Evolutionary conservation across 176 grass and related monocot species (phyloP), one percentile per base, ranked within the genome.

Genomic region (Bonia amplexicaulis): DNA sequence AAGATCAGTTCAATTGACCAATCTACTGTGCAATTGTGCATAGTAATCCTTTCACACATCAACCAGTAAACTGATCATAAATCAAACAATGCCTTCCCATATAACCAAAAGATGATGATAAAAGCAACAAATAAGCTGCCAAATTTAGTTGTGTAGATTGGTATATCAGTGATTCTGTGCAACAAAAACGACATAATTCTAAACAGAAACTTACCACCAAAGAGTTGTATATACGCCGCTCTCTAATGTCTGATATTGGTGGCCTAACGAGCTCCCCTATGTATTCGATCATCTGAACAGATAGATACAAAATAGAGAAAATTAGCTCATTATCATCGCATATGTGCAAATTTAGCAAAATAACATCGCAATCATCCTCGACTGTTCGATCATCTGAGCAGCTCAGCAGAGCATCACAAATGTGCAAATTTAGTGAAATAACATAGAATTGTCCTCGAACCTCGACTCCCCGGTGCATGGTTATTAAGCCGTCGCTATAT

Each of bases 221-320:
- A 15, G 91, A 96, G 73, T 99, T 96, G 86, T 99, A 99, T 82
- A 89, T 94, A 22, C 82, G 74, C 31, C 84, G 85, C 80, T 99
- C 96, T 80, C 96, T 92, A 80, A 92, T 92, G 84, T 99, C 96
- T 55, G 96, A 94, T 85, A 99, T 91, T 17, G 90, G 82, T 81
- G 96, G 96, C 87, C 96, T 89, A 86, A 99, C 96, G 2, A 99
- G 87, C 89, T 99, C 96, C 31, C 96, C 96, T 71, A 94, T 94
- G 72, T 99, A 99, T 82, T 99, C 96, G 47, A 99, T 92, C 81
- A 99, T 91, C 96, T 99, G 78, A 49, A 88, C 42, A 74, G 85
- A 75, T 88, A 66, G n/a, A 41, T 74, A 49, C 41, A 80, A 89
- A 78, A 82, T 77, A 61, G 76, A 66, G 52, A 46, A 82, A 82